These are phyloP conservation scores for Metarhizium album DNA, from an alignment of 2,329 filamentous ascomycete species.

Conservation along the genomic window DNA sequence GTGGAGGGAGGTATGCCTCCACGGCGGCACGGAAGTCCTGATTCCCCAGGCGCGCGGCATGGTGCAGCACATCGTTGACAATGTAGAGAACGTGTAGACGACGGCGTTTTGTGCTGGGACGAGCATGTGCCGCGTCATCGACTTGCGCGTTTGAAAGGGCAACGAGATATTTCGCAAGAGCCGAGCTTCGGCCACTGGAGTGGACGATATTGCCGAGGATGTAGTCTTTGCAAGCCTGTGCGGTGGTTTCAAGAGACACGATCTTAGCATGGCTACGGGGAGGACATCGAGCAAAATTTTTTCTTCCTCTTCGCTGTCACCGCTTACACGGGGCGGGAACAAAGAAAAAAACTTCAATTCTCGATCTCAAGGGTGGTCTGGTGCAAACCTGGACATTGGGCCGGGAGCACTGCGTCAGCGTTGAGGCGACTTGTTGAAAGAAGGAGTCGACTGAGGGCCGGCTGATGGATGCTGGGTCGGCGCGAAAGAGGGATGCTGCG, in stretches of 20 bases:
- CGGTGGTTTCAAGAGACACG: conserved; percentile 5
- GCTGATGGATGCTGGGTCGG: conserved; percentile 59
- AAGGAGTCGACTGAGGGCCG: conserved; percentile 62
- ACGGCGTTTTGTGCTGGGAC: conserved; percentile 52
- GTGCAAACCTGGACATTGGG: conserved; percentile 80
- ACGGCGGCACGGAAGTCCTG: conserved; percentile 45
- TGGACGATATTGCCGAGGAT: conserved; percentile 60
- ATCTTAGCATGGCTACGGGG: conserved; percentile 10
- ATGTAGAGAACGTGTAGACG: conserved; percentile 69
- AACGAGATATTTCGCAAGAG: conserved; percentile 66
- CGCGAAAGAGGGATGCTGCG: conserved; percentile 59
- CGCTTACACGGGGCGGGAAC: not conserved
- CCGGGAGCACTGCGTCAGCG: conserved; percentile 61
- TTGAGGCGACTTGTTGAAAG: conserved; percentile 52
- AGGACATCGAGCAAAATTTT: conserved; percentile 1
- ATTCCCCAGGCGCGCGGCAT: conserved; percentile 42
- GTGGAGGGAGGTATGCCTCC: conserved; percentile 47
- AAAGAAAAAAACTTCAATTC: not conserved
- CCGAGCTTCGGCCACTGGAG: conserved; percentile 53
- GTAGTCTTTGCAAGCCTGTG: conserved; percentile 79
- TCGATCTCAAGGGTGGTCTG: not conserved
- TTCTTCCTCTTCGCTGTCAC: not conserved
- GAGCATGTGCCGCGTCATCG: conserved; percentile 23
- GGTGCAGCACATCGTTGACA: conserved; percentile 67
- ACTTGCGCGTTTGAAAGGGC: conserved; percentile 45